phyloP scores from a whole-genome alignment of 2,329 filamentous ascomycete species.

The Periconia sp. region DNA sequence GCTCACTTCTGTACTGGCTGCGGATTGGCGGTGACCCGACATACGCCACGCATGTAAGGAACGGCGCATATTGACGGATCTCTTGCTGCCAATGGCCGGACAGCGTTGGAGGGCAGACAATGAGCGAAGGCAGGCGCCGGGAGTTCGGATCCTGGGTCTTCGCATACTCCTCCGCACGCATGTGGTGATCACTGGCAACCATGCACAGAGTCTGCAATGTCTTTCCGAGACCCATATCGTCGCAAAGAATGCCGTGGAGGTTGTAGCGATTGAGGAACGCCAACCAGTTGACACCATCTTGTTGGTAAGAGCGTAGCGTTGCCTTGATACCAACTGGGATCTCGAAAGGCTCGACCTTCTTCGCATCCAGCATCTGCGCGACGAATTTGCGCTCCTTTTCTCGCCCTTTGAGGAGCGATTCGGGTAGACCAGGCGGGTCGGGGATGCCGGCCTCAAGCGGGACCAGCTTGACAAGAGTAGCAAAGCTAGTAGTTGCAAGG shows the following conservation, averaged over 20 bases:
- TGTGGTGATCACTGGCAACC: slow-evolving; percentile 94
- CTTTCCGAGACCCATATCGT: slow-evolving; percentile 99
- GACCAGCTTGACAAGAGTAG: slow-evolving; percentile 94
- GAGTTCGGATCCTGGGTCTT: slow-evolving; percentile 81
- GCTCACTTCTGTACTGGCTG: slow-evolving; percentile 69
- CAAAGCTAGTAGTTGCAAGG: slow-evolving; percentile 95
- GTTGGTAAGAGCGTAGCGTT: slow-evolving; percentile 93
- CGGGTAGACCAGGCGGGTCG: slow-evolving; percentile 89
- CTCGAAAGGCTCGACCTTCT: slow-evolving; percentile 92
- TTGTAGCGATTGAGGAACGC: slow-evolving; percentile 98
- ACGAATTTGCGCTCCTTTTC: slow-evolving; percentile 97
- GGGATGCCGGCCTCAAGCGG: slow-evolving; percentile 97
- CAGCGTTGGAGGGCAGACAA: slow-evolving; percentile 93
- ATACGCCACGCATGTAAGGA: slow-evolving; percentile 87
- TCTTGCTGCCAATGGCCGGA: slow-evolving; percentile 99
- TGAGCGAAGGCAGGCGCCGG: slow-evolving; percentile 83
- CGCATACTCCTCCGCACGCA: slow-evolving; percentile 87
- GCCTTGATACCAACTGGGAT: slow-evolving; percentile 98
- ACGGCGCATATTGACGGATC: slow-evolving; percentile 93
- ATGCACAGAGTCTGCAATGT: slow-evolving; percentile 97
- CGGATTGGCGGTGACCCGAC: slow-evolving; percentile 88
- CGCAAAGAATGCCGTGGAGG: slow-evolving; percentile 95
- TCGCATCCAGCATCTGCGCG: slow-evolving; percentile 91
- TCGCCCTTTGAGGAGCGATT: slow-evolving; percentile 85
- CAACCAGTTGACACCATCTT: slow-evolving; percentile 98